Evolutionary conservation across 2,329 filamentous ascomycete species (phyloP), one percentile per base, ranked within the genome.

Genomic region (Hymenoscyphus fructigenus): DNA sequence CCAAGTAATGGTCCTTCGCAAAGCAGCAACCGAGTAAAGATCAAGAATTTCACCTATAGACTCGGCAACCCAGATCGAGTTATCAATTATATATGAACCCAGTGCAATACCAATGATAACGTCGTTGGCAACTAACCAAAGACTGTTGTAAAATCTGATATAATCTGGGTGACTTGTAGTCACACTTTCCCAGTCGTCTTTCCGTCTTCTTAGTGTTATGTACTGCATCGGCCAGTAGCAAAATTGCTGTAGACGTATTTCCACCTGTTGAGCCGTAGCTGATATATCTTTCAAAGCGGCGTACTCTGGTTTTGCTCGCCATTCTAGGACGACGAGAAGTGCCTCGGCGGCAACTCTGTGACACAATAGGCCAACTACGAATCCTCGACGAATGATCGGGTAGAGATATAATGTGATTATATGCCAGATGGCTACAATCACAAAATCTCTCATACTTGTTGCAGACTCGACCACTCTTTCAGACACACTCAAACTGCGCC

Each of bases 221-320:
- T 98, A 97, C 76, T 99, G 94, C 78, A 96, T 92, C 1, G 95
- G 96, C 93, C 94, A 98, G 77, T 99, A 99, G 78, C 94, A 98
- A 75, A 98, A 98, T 76, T 99, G 95, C 75, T 98, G 93, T 26
- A 99, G 84, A 5, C 95, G 91, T 69, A 99, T 97, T 78, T 99
- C 95, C 41, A 99, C 89, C 78, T 99, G 95, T 76, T 99, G 95
- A 28, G 95, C 95, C 0, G 94, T 98, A 15, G 95, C 95, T 36
- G 93, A 98, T 56, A 98, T 88, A 75, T 99, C 95, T 76, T 98
- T 98, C 63, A 99, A 80, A 0, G 95, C 95, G 50, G 93, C 89
- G 59, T 89, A 89, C 53, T 90, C 88, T 7, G 91, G 90, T 57
- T 89, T 86, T 28, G 88, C 83, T 38, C 92, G 88, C 87, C 93